These are phyloP conservation scores for Geotrichum citri-aurantii DNA, from an alignment of 1,139 yeast species.

Conservation along the genomic window DNA sequence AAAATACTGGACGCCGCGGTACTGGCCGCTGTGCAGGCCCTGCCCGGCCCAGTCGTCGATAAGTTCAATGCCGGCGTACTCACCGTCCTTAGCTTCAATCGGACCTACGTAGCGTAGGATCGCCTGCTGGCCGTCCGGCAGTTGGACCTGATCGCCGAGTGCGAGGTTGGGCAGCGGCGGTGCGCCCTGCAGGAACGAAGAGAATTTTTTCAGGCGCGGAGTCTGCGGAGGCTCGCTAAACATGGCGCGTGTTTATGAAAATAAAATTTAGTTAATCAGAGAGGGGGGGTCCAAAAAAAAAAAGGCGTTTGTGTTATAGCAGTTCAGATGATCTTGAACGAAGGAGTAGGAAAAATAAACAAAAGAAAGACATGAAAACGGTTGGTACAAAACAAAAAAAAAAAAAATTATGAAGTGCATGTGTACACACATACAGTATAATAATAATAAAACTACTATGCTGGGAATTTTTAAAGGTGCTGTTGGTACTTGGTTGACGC, in stretches of 20 bases:
- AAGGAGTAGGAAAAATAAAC: not conserved
- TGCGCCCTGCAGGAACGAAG: not conserved
- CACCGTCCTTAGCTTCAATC: conserved; percentile 67
- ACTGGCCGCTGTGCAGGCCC: conserved; percentile 78
- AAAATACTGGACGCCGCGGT: conserved; percentile 39
- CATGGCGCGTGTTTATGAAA: not conserved
- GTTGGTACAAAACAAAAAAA: not conserved
- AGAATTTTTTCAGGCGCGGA: conserved; percentile 7
- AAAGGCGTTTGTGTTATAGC: not conserved
- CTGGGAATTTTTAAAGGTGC: too few species aligned
- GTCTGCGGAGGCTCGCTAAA: conserved; percentile 6
- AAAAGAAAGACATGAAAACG: not conserved
- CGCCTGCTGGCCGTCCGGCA: conserved; percentile 46
- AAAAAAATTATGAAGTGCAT: not conserved
- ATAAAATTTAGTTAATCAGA: too few species aligned
- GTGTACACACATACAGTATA: too few species aligned
- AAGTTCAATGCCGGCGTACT: conserved; percentile 86
- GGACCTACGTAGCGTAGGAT: conserved; percentile 66
- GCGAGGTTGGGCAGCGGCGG: not conserved
- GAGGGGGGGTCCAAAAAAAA: too few species aligned
- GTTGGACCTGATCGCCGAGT: conserved; percentile 39
- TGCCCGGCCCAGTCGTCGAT: conserved; percentile 53
- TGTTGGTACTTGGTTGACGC: not conserved
- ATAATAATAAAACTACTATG: too few species aligned
- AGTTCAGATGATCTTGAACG: not conserved